Base-by-base conservation (phyloP, 805 yeast genomes). In the Alloascoidea hylecoeti region DNA sequence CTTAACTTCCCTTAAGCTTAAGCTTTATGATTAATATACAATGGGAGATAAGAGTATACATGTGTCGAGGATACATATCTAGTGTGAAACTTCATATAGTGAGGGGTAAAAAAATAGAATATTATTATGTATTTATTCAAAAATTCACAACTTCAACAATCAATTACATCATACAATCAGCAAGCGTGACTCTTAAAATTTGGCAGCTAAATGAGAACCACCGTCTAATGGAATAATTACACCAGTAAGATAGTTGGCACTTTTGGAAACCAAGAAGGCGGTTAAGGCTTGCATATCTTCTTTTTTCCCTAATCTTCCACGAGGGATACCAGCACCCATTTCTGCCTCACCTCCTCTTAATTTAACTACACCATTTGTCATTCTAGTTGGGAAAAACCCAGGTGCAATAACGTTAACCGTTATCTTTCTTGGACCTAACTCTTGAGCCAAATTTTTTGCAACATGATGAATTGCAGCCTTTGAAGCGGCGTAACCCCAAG, bases 381-480 rank as follows among this genome's bases (percentile, higher is more conserved):
- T 78, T 55, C 75, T 79, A 15, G 79, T 66, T 15, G 82, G 82
- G 67, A 79, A 75, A 52, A 77, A 80, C 0, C 89, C 89, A 0
- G 88, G 88, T 4, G 85, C 84, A 44, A 79, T 54, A 9, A 73
- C 60, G 57, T 80, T 79, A 41, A 78, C 85, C 35, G 73, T 78
- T 48, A 79, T 70, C 57, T 78, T 70, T 34, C 64, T 58, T 4
- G 77, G 78, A 2, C 82, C 86, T 47, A 80, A 63, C 49, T 75
- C 78, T 33, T 69, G 53, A 2, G 88, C 81, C 46, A 79, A 64
- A 41, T 65, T 56, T 53, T 71, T 73, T 18, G 78, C 77, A 53
- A 79, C 49, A 51, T 79, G 88, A 41, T 74, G 68, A 3, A 80
- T 75, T 34, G 82, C 88, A 2, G 86, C 82, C 54, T 79, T 79